These are phyloP conservation scores for Solanum chilense DNA, from an alignment of 257 asterid species.

Conservation along the genomic window DNA sequence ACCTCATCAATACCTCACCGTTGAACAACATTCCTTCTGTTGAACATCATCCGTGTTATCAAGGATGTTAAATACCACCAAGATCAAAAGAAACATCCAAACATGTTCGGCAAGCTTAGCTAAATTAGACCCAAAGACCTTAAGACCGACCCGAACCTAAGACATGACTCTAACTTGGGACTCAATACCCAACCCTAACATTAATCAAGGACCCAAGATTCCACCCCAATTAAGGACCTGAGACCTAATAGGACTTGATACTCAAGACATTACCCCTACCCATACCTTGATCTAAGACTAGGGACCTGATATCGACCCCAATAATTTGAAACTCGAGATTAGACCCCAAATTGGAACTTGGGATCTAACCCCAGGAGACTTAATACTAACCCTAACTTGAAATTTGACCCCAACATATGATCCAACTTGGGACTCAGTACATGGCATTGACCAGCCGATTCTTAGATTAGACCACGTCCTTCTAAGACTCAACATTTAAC, in stretches of 20 bases:
- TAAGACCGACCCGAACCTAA: neutral
- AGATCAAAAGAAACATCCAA: neutral
- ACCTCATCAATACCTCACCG: neutral
- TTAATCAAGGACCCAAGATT: neutral
- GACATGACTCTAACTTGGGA: neutral
- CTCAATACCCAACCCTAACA: neutral
- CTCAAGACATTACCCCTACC: neutral
- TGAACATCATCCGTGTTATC: neutral
- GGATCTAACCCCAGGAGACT: neutral
- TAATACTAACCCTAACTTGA: neutral
- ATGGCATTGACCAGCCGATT: neutral
- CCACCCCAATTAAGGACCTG: neutral
- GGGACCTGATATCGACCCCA: neutral
- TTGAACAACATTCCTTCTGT: neutral
- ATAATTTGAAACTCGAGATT: neutral
- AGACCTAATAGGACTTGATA: neutral
- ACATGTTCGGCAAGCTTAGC: neutral
- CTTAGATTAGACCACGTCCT: neutral
- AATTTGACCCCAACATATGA: no score
- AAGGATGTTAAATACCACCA: neutral
- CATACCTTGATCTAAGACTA: neutral
- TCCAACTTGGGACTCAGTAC: neutral
- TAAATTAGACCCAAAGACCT: neutral
- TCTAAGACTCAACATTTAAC: neutral
- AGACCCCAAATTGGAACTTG: neutral